phyloP scores from a whole-genome alignment of 768 basidiomycete species.

The Termitomyces eurrhizus region DNA sequence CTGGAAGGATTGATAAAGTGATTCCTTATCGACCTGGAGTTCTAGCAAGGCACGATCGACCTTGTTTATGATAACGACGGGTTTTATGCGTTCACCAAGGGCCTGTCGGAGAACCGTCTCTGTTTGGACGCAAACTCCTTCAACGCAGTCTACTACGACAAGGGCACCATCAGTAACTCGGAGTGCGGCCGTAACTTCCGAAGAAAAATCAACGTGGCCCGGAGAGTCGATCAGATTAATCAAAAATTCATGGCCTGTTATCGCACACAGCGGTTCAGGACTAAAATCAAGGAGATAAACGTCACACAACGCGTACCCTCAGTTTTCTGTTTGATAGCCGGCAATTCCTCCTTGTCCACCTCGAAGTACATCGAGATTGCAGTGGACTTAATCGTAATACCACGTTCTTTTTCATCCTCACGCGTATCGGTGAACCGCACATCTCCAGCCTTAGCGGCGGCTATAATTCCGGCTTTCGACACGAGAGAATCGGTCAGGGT shows the following conservation, averaged over 20 bases:
- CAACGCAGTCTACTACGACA: constrained; percentile 98
- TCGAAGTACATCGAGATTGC: constrained; percentile 99
- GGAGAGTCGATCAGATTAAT: constrained; percentile 91
- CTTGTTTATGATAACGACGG: constrained; percentile 99
- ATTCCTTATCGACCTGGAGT: constrained; percentile 95
- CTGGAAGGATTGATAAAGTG: constrained; percentile 95
- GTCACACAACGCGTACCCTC: constrained; percentile 49
- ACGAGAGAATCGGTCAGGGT: constrained; percentile 98
- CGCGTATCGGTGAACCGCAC: constrained; percentile 97
- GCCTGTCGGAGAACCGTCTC: constrained; percentile 99
- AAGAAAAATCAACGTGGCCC: constrained; percentile 99
- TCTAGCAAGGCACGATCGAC: constrained; percentile 99
- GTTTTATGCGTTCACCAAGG: constrained; percentile 97
- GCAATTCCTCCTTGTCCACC: constrained; percentile 84
- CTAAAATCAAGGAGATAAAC: constrained; percentile 4
- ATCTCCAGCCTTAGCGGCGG: constrained; percentile 89
- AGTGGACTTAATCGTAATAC: constrained; percentile 99
- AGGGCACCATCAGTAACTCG: constrained; percentile 99
- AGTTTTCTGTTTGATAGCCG: constrained; percentile 90
- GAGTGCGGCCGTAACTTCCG: constrained; percentile 98
- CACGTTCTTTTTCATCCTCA: constrained; percentile 98
- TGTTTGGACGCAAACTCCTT: constrained; percentile 99
- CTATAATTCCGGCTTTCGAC: constrained; percentile 99
- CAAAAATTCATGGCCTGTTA: constrained; percentile 87
- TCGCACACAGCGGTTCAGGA: not conserved